Base-by-base conservation (phyloP, 768 basidiomycete genomes). In the Leccinum disarticulatum region DNA sequence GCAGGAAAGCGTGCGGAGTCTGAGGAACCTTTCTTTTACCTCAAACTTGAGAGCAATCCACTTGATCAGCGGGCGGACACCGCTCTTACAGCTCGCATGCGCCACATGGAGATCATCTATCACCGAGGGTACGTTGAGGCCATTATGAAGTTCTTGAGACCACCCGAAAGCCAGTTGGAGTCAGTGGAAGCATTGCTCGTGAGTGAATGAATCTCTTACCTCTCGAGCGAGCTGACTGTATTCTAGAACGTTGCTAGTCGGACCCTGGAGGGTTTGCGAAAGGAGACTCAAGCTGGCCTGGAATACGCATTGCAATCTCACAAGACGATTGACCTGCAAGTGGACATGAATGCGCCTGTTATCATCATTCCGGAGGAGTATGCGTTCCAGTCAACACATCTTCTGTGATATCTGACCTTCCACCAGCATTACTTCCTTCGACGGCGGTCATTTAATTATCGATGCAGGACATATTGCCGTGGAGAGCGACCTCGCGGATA, bases 391-490 rank as follows among this genome's bases (percentile, higher is more conserved):
- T 49, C 28, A 1, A 22, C 31, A 57, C 79, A 72, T 47, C 51
- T 46, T n/a, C 15, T 43, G 19, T 55, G n/a, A 35, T 10, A 49
- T 11, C 63, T 66, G 47, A 61, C 57, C n/a, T 25, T 61, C 43
- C 36, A 56, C 59, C 58, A 96, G 93, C 64, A 83, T 98, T 53
- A 89, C 87, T 3, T 85, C 85, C 7, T 81, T 83, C 60, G 75
- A 85, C 22, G 90, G 93, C 76, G 93, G 85, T 66, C 91, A 97
- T 70, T 81, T 98, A 55, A 85, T 98, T 15, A 79, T 98, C 55
- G 97, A 98, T 71, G 97, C 96, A 5, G 97, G 97, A 60, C 97
- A 98, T 70, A 96, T 99, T 64, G 85, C 95, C 2, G 87, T 99
- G 36, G 88, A 90, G 70, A 96, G 94, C 68, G 85, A 95, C 58